Evolutionary conservation across 148 eudicot species (phyloP), one percentile per base, ranked within the genome.

Genomic region (Salicornia ramosissima): DNA sequence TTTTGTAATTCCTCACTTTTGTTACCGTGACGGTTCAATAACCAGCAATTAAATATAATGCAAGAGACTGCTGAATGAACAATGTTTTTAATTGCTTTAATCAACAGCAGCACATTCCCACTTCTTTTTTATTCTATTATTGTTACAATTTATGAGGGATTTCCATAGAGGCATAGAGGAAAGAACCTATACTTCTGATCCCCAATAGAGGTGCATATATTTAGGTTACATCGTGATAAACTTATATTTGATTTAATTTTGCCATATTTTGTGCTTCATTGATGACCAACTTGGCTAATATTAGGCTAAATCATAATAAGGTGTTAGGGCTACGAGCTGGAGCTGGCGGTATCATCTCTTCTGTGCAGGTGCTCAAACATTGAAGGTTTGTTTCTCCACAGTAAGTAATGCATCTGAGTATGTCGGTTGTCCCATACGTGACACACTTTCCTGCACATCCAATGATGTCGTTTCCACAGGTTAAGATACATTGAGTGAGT

Each of bases 401-500:
- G 4, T 13, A 0, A 1, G 69, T 29, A 5, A 63, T 45, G 36
- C 78, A 75, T 28, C 34, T 14, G 2, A 69, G 34, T 26, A 63
- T 31, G 24, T 42, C 55, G 6, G 49, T 39, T 9, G 49, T 1
- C 19, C 33, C 28, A 5, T 28, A 56, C 2, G 53, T 33, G 9
- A 30, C 7, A 39, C 78, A 75, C 18, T 19, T 63, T 22, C 40
- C 62, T 8, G 73, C 54, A n/a, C 78, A 75, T 7, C 26, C 64
- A 16, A 69, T 45, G 22, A 69, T 62, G 4, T 34, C 13, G 14
- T 42, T 39, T 25, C 72, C 73, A 19, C 78, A 69, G 34, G 31
- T 36, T 12, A 67, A 19, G 6, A 69, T 36, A 51, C 74, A 75
- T 42, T 14, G 47, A 14, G 29, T 46, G 22, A 68, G 0, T 18